Evolutionary conservation across 306 rosid genomes (phyloP), one percentile per base, ranked within the genome.

Genomic region (Cucumis hystrix): DNA sequence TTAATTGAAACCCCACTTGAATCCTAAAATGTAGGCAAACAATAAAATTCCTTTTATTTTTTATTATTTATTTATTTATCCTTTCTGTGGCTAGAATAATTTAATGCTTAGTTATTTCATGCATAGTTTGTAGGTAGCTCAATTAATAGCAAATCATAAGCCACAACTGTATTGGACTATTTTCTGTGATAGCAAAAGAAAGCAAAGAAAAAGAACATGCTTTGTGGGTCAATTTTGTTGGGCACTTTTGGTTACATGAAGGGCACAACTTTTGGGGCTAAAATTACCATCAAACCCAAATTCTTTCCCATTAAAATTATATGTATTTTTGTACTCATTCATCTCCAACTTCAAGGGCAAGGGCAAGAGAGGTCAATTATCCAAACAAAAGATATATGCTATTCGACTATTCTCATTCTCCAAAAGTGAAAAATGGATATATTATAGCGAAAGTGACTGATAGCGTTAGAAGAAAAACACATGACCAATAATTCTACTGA

Each of bases 81-180:
- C 1, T 61, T 16, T 63, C 35, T 33, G 43, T 63, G 70, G 71
- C 71, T 64, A 13, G 17, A 66, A 66, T 66, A 66, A 66, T 66
- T 23, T 39, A 41, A 6, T 68, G 30, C 17, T 40, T 18, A 21
- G 30, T 67, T 40, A 16, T 52, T 52, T n/a, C 54, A 67, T 68
- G 75, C 75, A 41, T 41, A 69, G 56, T 47, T 69, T 69, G 49
- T 43, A 69, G 57, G 75, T 21, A 11, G 75, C 75, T 69, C 12
- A 69, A 41, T 69, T 69, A 43, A 69, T 69, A 69, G 16, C 75
- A 69, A 69, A 69, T 69, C 57, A 69, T 69, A 43, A 21, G 75
- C 20, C 75, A 68, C 75, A 69, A 43, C 75, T 69, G 75, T 49
- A 69, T 69, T 69, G 10, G 39, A 69, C 75, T 69, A 23, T 69